Evolutionary conservation across 1,284 basidiomycete species (phyloP).

Genomic region (Entoloma clypeatum): DNA sequence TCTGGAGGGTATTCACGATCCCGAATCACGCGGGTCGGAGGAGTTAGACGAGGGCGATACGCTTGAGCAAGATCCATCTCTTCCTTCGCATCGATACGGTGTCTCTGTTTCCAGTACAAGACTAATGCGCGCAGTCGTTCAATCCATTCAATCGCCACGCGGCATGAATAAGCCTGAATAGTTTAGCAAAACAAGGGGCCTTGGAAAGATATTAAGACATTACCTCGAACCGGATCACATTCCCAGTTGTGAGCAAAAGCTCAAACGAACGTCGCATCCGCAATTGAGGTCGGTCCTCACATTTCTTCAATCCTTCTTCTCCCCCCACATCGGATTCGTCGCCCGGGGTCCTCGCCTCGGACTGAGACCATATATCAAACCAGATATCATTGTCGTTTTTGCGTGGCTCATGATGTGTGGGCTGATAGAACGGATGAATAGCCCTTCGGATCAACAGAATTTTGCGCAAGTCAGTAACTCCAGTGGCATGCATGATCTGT

Average conservation of each 20-base stretch:
- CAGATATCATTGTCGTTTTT: slow-evolving; percentile 33
- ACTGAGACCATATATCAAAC: slow-evolving; percentile 37
- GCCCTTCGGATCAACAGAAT: slow-evolving; percentile 65
- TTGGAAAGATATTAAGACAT: slow-evolving; percentile 5
- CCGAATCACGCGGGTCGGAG: slow-evolving; percentile 41
- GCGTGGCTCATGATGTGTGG: slow-evolving; percentile 33
- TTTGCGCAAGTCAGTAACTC: slow-evolving; percentile 65
- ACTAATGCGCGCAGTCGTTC: slow-evolving; percentile 63
- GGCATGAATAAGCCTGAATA: slow-evolving; percentile 56
- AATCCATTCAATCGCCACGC: slow-evolving; percentile 76
- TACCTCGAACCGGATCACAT: slow-evolving; percentile 74
- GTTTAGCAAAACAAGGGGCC: slow-evolving; percentile 5
- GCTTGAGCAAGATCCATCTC: slow-evolving; percentile 75
- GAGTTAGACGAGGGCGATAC: slow-evolving; percentile 54
- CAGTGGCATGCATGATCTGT: slow-evolving; percentile 65
- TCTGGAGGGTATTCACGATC: slow-evolving; percentile 43
- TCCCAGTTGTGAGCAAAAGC: slow-evolving; percentile 65
- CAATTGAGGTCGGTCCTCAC: slow-evolving; percentile 43
- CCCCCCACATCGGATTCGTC: slow-evolving; percentile 69
- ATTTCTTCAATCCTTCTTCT: slow-evolving; percentile 47
- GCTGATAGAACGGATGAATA: slow-evolving; percentile 41
- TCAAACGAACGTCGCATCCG: slow-evolving; percentile 75
- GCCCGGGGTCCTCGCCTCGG: slow-evolving; percentile 36
- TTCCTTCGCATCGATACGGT: slow-evolving; percentile 64
- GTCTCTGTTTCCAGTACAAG: slow-evolving; percentile 73